phyloP scores from a whole-genome alignment of 1,139 yeast genomes.

The Candida tropicalis region DNA sequence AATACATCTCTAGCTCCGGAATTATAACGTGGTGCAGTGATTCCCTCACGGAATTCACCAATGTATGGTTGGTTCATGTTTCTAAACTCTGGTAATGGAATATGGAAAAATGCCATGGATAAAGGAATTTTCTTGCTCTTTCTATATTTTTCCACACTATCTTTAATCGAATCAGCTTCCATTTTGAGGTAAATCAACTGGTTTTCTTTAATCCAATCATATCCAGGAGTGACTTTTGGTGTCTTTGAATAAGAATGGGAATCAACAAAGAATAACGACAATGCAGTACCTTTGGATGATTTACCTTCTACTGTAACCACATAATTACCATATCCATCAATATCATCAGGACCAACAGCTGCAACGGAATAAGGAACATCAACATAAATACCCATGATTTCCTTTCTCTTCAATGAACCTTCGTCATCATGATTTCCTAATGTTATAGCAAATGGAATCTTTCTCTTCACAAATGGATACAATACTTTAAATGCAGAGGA shows the following conservation, averaged over 20 bases:
- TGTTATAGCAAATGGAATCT: slow-evolving; percentile 79
- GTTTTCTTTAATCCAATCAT: slow-evolving; percentile 79
- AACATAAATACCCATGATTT: slow-evolving; percentile 58
- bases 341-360: slow-evolving; percentile 59
- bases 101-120: slow-evolving; percentile 91
- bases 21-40: slow-evolving; percentile 76
- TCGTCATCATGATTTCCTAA: slow-evolving; percentile 72
- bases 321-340: slow-evolving; percentile 84
- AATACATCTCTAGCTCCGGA: slow-evolving; percentile 64
- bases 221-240: slow-evolving; percentile 71
- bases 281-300: slow-evolving; percentile 44
- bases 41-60: slow-evolving; percentile 69
- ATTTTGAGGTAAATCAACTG: slow-evolving; percentile 65
- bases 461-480: slow-evolving; percentile 64
- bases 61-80: slow-evolving; percentile 49
- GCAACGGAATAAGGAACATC: slow-evolving; percentile 70
- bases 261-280: slow-evolving; percentile 76
- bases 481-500: slow-evolving; percentile 77
- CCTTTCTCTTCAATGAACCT: slow-evolving; percentile 61
- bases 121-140: slow-evolving; percentile 41
- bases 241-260: slow-evolving; percentile 71
- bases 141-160: slow-evolving; percentile 27
- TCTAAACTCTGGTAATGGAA: slow-evolving; percentile 84
- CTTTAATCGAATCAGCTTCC: slow-evolving; percentile 21
- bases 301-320: slow-evolving; percentile 51